Evolutionary conservation across 352 stramenopile species (phyloP), one percentile per base, ranked within the genome.

Genomic region (Globisporangium acanthophoron): DNA sequence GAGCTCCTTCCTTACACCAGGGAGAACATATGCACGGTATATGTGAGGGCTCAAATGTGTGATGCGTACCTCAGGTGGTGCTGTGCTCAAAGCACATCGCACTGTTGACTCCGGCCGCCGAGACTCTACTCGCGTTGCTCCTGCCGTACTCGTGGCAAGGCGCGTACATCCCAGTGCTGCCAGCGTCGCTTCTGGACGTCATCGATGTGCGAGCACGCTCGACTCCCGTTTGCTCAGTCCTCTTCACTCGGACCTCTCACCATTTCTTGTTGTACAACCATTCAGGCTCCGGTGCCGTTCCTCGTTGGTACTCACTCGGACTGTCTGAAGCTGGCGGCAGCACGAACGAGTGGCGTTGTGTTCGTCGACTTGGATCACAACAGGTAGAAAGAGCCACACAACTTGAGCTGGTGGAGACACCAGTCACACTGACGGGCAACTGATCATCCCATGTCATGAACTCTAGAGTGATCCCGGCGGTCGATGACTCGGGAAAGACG

Each of bases 331-430:
- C 70, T 80, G 54, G 68, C 77, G 11, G 69, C 70, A n/a, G 61
- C 68, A 31, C 71, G 83, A 69, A 82, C 91, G 1, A 78, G 63
- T 12, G 90, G 87, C 9, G 90, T 98, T 7, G 78, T 98, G 5
- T 97, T 97, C 51, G 90, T 99, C 1, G 93, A 98, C 76, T 63
- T 98, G 15, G 94, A 99, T 65, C 79, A 92, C 51, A 97, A 98
- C 58, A 72, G 80, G 79, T 88, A 40, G 35, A 35, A 9, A 35
- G 31, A 40, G 35, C 2, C 8, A 15, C 35, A 40, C 8, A 15
- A 15, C 11, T 40, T 40, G 35, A 15, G 35, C 35, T 40, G 35
- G 11, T 40, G 35, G 11, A 40, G 7, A 15, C 35, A 9, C 11
- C 11, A 15, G 11, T 37, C 35, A 3, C 11, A 15, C 35, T 40